Evolutionary conservation across 768 basidiomycete genomes (phyloP).

Genomic region (Pleurotus tuoliensis): DNA sequence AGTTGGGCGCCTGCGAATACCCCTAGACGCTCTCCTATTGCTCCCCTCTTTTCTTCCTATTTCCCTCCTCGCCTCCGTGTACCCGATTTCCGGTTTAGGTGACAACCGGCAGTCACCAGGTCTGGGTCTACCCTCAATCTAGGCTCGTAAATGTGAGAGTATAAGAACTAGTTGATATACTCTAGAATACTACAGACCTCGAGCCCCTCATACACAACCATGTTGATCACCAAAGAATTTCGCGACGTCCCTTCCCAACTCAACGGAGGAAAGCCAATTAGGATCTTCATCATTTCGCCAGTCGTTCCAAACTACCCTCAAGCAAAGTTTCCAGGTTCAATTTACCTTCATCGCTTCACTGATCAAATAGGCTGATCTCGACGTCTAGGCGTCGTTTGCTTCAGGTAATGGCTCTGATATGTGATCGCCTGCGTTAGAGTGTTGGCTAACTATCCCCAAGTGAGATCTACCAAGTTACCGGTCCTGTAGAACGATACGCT

Average conservation of each 20-base stretch:
- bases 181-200: not conserved
- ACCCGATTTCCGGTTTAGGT: not conserved
- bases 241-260: slow-evolving; percentile 75
- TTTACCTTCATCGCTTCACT: not conserved
- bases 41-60: too few relatives aligned
- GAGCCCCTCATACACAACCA: slow-evolving; percentile 24
- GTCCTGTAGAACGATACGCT: slow-evolving; percentile 91
- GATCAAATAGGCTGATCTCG: not conserved
- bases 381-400: slow-evolving; percentile 70
- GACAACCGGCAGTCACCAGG: not conserved
- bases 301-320: slow-evolving; percentile 78
- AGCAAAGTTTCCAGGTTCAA: slow-evolving; percentile 82
- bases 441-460: slow-evolving; percentile 30
- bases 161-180: not conserved
- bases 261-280: slow-evolving; percentile 59
- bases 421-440: too few relatives aligned
- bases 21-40: too few relatives aligned
- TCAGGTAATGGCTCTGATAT: slow-evolving; percentile 48
- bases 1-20: not conserved
- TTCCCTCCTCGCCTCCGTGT: not conserved
- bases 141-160: too few relatives aligned
- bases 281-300: slow-evolving; percentile 83
- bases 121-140: too few relatives aligned
- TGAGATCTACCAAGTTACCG: slow-evolving; percentile 96
- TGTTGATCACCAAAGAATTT: slow-evolving; percentile 81